A percentile compares a stretch with the other conserved stretches of the same genome.
These are phyloP conservation scores for Nakazawaea ambrosiae DNA, from an alignment of 805 yeast genomes.

Conservation along the genomic window DNA sequence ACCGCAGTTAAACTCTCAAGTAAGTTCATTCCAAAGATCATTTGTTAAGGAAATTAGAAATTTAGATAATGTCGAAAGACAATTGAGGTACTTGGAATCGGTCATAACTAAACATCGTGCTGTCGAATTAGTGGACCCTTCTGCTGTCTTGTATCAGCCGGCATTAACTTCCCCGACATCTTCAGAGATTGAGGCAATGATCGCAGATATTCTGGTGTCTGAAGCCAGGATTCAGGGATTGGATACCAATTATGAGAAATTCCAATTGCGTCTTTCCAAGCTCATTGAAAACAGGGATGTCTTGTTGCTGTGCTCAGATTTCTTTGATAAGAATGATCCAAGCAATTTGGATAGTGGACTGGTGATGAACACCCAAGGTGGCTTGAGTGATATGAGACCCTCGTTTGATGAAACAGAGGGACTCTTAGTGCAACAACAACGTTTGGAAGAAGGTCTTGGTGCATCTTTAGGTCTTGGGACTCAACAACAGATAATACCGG, in stretches of 20 bases:
- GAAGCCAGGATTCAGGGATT: slow-evolving; percentile 70
- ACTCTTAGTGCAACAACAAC: slow-evolving; percentile 18
- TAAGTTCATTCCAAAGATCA: slow-evolving; percentile 81
- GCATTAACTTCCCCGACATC: slow-evolving; percentile 26
- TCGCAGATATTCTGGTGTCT: slow-evolving; percentile 48
- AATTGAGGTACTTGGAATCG: slow-evolving; percentile 39
- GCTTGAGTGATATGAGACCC: slow-evolving; percentile 18
- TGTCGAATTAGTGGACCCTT: slow-evolving; percentile 6
- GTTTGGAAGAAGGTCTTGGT: slow-evolving; percentile 17
- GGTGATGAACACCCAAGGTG: slow-evolving; percentile 13
- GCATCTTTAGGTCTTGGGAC: slow-evolving; percentile 23
- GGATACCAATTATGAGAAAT: slow-evolving; percentile 57
- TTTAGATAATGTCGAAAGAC: slow-evolving; percentile 84
- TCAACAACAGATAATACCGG: slow-evolving; percentile 11
- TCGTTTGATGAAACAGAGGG: slow-evolving; percentile 21
- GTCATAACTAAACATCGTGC: slow-evolving; percentile 8
- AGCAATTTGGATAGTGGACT: slow-evolving; percentile 22
- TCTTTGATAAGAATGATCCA: slow-evolving; percentile 23
- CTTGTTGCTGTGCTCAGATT: slow-evolving; percentile 25
- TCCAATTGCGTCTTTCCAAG: slow-evolving; percentile 48
- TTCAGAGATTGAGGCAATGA: slow-evolving; percentile 66
- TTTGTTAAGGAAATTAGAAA: slow-evolving; percentile 83
- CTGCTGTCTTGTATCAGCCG: slow-evolving; percentile 5
- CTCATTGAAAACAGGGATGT: slow-evolving; percentile 69
- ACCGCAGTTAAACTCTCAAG: slow-evolving; percentile 6